Evolutionary conservation across 371 early-diverging fungal species (phyloP).

Genomic region (Sporodiniella umbellata): DNA sequence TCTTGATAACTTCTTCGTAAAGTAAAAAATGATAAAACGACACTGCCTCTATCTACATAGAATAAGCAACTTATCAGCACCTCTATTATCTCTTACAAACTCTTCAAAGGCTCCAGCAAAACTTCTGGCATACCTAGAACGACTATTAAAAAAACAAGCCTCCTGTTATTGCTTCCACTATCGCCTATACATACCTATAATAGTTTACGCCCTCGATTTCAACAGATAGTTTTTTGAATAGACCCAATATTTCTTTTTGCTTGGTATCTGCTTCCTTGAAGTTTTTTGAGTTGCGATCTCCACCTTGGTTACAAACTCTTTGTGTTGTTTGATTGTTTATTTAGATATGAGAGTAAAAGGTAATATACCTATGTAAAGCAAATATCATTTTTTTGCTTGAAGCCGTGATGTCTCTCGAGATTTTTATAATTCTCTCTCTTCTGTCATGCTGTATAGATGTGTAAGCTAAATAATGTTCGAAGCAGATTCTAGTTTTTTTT

Average conservation of each 20-base stretch:
- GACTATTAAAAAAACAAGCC: neutral
- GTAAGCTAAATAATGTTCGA: no score
- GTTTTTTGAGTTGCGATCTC: neutral
- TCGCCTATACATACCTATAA: constrained; percentile 21
- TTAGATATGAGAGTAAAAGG: neutral
- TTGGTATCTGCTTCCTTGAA: constrained; percentile 46
- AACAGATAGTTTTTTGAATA: constrained; percentile 44
- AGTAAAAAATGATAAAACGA: constrained; percentile 55
- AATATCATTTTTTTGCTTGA: constrained; percentile 64
- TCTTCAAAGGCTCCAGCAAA: constrained; percentile 53
- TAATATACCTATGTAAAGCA: constrained; percentile 49
- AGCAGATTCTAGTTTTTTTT: neutral
- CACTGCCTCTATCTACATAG: constrained; percentile 56
- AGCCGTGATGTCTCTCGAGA: constrained; percentile 66
- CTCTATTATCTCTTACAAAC: constrained; percentile 30
- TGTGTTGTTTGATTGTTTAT: no score
- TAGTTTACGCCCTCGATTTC: constrained; percentile 55
- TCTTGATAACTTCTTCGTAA: constrained; percentile 42
- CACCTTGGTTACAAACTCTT: neutral
- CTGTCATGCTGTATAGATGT: constrained; percentile 42
- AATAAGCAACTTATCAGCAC: neutral
- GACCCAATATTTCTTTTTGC: constrained; percentile 41
- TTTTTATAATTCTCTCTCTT: constrained; percentile 60
- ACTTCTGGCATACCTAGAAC: constrained; percentile 41
- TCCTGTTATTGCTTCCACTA: neutral